Percentiles rank a stretch among this genome's conserved stretches.
Conservation (phyloP, 78 protist genomes). For the Speleostelium caveatum region DNA sequence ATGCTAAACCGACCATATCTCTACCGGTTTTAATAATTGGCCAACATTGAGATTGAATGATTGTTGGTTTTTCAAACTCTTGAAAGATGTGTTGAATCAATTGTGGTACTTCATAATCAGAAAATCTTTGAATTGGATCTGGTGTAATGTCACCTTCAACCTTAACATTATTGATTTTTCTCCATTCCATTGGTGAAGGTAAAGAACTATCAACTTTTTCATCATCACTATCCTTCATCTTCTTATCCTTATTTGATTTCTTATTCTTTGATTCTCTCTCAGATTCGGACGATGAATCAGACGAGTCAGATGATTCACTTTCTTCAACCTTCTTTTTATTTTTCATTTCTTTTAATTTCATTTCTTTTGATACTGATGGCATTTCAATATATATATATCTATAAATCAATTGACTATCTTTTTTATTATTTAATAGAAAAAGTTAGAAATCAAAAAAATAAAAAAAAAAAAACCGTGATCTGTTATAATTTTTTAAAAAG, state of each 20-base stretch:
- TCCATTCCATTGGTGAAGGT: conserved; percentile 45
- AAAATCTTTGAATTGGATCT: conserved; percentile 60
- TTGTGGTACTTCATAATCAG: conserved; percentile 55
- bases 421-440: not conserved
- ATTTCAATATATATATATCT: not conserved
- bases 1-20: conserved; percentile 86
- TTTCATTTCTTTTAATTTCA: conserved; percentile 15
- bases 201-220: not conserved
- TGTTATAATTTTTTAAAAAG: not conserved
- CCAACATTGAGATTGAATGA: conserved; percentile 81
- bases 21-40: conserved; percentile 53
- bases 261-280: not conserved
- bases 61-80: conserved; percentile 76
- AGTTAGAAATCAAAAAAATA: not conserved
- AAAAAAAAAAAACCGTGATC: not conserved
- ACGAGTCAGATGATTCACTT: conserved; percentile 7
- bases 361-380: conserved; percentile 45
- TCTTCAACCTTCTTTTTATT: conserved; percentile 1
- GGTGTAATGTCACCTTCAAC: conserved; percentile 45
- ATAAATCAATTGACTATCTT: not conserved
- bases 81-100: conserved; percentile 43
- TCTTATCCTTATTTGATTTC: not conserved
- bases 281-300: not conserved
- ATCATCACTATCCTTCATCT: not conserved
- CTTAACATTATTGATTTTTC: conserved; percentile 41